Base-by-base conservation (phyloP, 2,329 filamentous ascomycete species). In the Neopestalotiopsis clavispora region DNA sequence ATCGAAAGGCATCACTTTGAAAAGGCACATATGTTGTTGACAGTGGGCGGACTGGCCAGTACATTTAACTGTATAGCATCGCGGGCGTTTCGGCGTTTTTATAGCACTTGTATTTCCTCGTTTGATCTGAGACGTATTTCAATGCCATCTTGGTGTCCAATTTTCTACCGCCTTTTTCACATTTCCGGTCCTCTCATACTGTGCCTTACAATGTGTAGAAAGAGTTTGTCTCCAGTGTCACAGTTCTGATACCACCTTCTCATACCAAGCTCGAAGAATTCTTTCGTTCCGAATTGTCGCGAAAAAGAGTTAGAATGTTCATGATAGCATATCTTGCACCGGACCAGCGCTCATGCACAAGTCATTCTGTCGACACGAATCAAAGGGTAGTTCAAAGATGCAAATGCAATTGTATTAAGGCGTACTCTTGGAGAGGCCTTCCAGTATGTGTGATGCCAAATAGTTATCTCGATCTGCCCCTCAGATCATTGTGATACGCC, bases 61-160 rank as follows among this genome's bases (percentile, higher is more conserved):
- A 30, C 17, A 40, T 17, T 67, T 13, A 49, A 67, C 34, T 67
- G 52, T 40, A 60, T 52, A 28, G 62, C 56, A 45, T 60, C 34
- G 57, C 38, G 52, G 63, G 63, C 30, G 63, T 66, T 66, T 58
- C 9, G 63, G 63, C 52, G 63, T 66, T 66, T 66, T 20, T 56
- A 32, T n/a, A 20, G 45, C 59, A 62, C 38, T 45, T 34, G 62
- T 23, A 28, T 52, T 52, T 28, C 52, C 32, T 6, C 5, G 2
- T 20, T 52, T 9, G n/a, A 40, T 14, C 3, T 40, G 4, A 23
- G 28, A 42, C 30, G 59, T 34, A 17, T 14, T 20, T 62, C 14
- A 34, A 62, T 34, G n/a, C 17, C 59, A 62, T 20, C n/a, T 62
- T n/a, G 4, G 68, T 6, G 30, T 65, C 23, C 38, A n/a, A 12